Percentiles rank a stretch among this genome's conserved stretches.
phyloP scores from a whole-genome alignment of 352 stramenopile species.

The Phytopythium delawarense region DNA sequence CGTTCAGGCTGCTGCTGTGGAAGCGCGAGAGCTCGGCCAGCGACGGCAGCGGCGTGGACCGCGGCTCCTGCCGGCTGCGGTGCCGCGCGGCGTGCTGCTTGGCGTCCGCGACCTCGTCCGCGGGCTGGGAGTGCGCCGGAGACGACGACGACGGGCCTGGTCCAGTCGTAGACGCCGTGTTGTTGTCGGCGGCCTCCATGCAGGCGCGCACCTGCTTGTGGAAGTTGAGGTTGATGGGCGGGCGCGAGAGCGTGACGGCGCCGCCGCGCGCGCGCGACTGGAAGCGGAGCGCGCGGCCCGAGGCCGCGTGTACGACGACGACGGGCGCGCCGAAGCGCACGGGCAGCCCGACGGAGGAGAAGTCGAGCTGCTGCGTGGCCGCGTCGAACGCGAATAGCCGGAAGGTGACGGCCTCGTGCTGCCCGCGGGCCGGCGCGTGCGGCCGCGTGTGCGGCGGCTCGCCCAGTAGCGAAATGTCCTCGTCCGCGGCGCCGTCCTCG shows the following conservation, averaged over 20 bases:
- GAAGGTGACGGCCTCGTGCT: conserved; percentile 52
- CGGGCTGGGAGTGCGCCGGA: not conserved
- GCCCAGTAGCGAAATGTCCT: not conserved
- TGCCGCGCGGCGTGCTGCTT: not conserved
- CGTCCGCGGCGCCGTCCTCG: not conserved
- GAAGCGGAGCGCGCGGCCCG: conserved; percentile 57
- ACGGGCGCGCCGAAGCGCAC: conserved; percentile 52
- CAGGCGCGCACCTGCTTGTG: conserved; percentile 44
- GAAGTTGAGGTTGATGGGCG: conserved; percentile 65
- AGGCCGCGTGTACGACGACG: conserved; percentile 60
- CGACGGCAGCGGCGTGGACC: conserved; percentile 2
- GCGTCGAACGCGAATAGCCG: conserved; percentile 66
- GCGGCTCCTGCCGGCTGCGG: not conserved
- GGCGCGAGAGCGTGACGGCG: conserved; percentile 63
- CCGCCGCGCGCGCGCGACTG: conserved; percentile 31
- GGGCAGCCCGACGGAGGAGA: conserved; percentile 46
- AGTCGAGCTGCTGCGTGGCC: conserved; percentile 40
- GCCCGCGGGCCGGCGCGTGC: conserved; percentile 9
- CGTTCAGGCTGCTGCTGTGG: not conserved
- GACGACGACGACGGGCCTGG: not conserved
- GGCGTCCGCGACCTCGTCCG: not conserved
- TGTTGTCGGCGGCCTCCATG: conserved; percentile 28
- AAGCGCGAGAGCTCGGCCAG: conserved; percentile 2
- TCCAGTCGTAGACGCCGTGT: no score
- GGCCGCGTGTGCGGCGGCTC: not conserved